Base-by-base conservation (phyloP, 2,329 filamentous ascomycete species). In the Colletotrichum orchidophilum region DNA sequence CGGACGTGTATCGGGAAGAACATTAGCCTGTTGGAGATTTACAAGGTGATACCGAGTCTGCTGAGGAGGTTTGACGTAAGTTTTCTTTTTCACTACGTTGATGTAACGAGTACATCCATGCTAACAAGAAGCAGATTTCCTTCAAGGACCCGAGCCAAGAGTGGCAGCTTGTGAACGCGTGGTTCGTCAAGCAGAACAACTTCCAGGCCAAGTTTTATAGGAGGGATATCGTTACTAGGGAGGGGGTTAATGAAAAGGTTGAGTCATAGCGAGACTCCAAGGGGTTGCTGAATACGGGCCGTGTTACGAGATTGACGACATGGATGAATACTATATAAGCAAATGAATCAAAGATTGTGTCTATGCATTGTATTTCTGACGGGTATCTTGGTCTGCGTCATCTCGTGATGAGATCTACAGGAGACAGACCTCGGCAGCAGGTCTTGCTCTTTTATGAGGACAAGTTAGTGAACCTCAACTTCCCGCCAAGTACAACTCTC, bases 1-100 rank as follows among this genome's bases (percentile, higher is more conserved):
- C 82, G 92, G 75, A 93, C 92, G 1, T 94, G 92, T 75, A 92
- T 85, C 81, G 92, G 92, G 54, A 91, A 90, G 85, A 91, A 91
- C 71, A 91, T 91, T 58, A 88, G 87, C 71, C 74, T 91, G 75
- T 74, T 91, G 75, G 89, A 91, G 83, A 89, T 91, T 68, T 90
- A 91, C 78, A 91, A 91, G 82, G 76, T 91, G 58, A 86, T 91
- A 27, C 89, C 89, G 50, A 87, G 82, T 65, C 76, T 94, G 76
- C 78, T 94, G 79, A 82, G 91, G 77, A 84, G 88, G 71, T 94
- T 93, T 74, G 89, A 93, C 80, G 87, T 85, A 75, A 77, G 82
- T 79, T 65, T 7, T 5, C 65, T 7, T 5, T 26, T 6, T 46
- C 15, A 2, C 13, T n/a, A 5, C 24, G 26, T 3, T 18, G 33